Base-by-base conservation (phyloP, 1,284 basidiomycete species). In the Prillingera fragicola region DNA sequence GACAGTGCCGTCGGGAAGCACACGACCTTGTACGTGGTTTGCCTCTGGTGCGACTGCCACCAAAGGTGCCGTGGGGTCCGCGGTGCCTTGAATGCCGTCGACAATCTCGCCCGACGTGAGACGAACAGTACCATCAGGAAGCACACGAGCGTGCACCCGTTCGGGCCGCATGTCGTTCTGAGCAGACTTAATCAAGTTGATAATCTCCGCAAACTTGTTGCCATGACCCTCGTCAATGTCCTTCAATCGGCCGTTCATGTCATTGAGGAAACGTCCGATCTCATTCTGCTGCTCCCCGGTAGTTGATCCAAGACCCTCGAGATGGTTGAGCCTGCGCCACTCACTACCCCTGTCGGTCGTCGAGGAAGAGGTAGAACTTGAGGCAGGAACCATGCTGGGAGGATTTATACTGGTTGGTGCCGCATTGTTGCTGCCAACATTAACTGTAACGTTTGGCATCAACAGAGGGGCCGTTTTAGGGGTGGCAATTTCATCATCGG, bases 101-200 rank as follows among this genome's bases (percentile, higher is more conserved):
- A 70, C 59, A 15, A 70, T 57, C 51, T 63, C 61, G 22, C 67
- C 67, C 23, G 67, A 62, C n/a, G 46, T 45, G n/a, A 70, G 52
- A 31, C 63, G 54, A 3, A 70, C 64, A 4, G 60, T 60, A 32
- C 67, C 67, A 41, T 68, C 65, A 8, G 65, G 56, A 14, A 67
- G 48, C 8, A 68, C 63, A 23, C 55, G 59, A 19, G 57, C 62
- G 13, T 55, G 50, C 9, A 68, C 57, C 9, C 59, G 65, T 38
- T 62, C 61, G 17, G 64, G 64, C 23, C 62, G 59, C 33, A 68
- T 48, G 29, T 65, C 57, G 39, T 59, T 44, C 15, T 67, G 59
- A n/a, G n/a, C n/a, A n/a, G n/a, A n/a, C n/a, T n/a, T n/a, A n/a
- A n/a, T n/a, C 8, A 72, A 57, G 14, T 54, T 41, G 31, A 52